These are phyloP conservation scores for Peniophora sp. DNA, from an alignment of 1,284 basidiomycete species.

Conservation along the genomic window DNA sequence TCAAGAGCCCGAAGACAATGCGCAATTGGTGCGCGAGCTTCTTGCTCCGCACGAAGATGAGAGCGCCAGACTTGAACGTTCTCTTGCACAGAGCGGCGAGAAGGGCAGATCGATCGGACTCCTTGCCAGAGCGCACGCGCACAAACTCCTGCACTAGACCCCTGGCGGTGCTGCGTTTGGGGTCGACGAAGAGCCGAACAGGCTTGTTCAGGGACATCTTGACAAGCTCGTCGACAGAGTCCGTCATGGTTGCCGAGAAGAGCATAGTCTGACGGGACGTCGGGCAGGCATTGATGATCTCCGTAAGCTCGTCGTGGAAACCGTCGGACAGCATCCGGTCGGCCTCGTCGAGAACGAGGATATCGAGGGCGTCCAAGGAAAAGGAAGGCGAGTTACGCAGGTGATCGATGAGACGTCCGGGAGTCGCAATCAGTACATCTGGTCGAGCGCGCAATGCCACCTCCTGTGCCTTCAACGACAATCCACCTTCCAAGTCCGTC, in stretches of 20 bases:
- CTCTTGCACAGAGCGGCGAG: slow-evolving; percentile 82
- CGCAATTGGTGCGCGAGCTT: slow-evolving; percentile 96
- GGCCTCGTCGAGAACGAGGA: slow-evolving; percentile 94
- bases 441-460: slow-evolving; percentile 77
- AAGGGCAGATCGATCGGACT: slow-evolving; percentile 76
- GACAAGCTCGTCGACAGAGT: slow-evolving; percentile 90
- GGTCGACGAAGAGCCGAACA: slow-evolving; percentile 92
- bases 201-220: slow-evolving; percentile 89
- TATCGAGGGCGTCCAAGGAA: slow-evolving; percentile 87
- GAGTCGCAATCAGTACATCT: slow-evolving; percentile 91
- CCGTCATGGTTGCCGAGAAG: slow-evolving; percentile 98
- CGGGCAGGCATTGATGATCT: slow-evolving; percentile 90
- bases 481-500: slow-evolving; percentile 51
- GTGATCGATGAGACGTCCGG: slow-evolving; percentile 94
- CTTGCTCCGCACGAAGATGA: slow-evolving; percentile 95
- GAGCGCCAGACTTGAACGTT: slow-evolving; percentile 78
- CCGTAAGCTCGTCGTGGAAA: slow-evolving; percentile 91
- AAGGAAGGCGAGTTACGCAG: slow-evolving; percentile 94
- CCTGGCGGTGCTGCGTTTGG: slow-evolving; percentile 81
- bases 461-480: slow-evolving; percentile 90
- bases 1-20: slow-evolving; percentile 85
- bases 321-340: slow-evolving; percentile 98
- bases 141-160: slow-evolving; percentile 96
- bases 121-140: slow-evolving; percentile 73
- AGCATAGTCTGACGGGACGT: slow-evolving; percentile 92